Base-by-base conservation (phyloP, 2,329 filamentous ascomycete genomes). In the Arthrobotrys sinensis region DNA sequence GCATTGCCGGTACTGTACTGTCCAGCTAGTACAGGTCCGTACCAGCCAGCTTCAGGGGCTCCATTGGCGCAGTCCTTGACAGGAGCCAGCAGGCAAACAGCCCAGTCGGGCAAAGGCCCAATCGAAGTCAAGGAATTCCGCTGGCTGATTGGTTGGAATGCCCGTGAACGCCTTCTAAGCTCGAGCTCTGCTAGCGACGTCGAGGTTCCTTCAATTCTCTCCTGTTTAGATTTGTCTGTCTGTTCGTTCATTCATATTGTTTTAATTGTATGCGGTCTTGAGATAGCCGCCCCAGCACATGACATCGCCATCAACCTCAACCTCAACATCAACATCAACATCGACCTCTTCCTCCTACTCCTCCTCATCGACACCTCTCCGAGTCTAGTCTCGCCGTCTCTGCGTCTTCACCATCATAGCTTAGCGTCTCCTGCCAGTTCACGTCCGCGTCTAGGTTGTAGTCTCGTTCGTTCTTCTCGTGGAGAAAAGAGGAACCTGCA, bases 101-200 rank as follows among this genome's bases (percentile, higher is more conserved):
- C 38, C 57, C 57, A 32, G 40, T 24, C 21, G 36, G 55, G 55
- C 55, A 63, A 48, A 19, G 24, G 48, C 5, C 6, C 19, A 32
- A 7, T 57, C 38, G 40, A 64, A 45, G 14, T 24, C 60, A 14
- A 48, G 60, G 60, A 64, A 64, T 38, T 36, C n/a, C 7, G 65
- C 36, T 28, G 65, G 40, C n/a, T 64, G 57, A 73, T 73, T 73
- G 62, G 69, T 40, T 73, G 69, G 69, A 73, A 66, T 60, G 68
- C 38, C 16, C 38, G 8, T n/a, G 16, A 16, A 24, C 24, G 16
- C n/a, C 52, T 53, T 11, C 46, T 28, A 32, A 57, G 52, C 52
- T 57, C 50, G 12, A 34, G 28, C 40, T 36, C 16, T 38, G 28
- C 50, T 14, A 19, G 52, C 52, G 32, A 55, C 32, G n/a, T 21